Evolutionary conservation across 768 basidiomycete species (phyloP).

Genomic region (Boletellus sp.): DNA sequence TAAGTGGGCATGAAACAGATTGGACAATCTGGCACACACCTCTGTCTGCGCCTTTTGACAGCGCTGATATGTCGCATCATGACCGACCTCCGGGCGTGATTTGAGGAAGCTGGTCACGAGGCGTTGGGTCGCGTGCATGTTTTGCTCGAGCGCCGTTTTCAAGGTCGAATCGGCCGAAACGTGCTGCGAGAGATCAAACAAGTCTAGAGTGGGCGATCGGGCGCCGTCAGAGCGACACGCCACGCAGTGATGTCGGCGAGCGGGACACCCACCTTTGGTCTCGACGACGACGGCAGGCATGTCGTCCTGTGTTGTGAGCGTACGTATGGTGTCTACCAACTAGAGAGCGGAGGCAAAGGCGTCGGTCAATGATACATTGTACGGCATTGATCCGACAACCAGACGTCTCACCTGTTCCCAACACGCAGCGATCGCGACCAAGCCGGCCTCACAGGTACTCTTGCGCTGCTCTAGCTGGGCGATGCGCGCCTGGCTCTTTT

Average conservation of each 20-base stretch:
- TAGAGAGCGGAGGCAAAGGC: constrained; percentile 25
- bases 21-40: constrained; percentile 37
- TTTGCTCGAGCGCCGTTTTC: constrained; percentile 47
- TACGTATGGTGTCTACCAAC: constrained; percentile 65
- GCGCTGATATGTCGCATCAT: constrained; percentile 40
- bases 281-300: constrained; percentile 41
- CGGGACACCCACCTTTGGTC: constrained; percentile 36
- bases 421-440: constrained; percentile 72
- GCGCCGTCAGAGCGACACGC: neutral
- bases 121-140: constrained; percentile 53
- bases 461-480: constrained; percentile 64
- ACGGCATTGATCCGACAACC: too few relatives aligned
- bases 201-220: constrained; percentile 15
- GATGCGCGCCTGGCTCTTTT: constrained; percentile 58
- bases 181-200: constrained; percentile 33
- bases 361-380: neutral
- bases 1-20: constrained; percentile 9
- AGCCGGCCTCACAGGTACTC: constrained; percentile 61
- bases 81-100: constrained; percentile 30
- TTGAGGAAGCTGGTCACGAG: constrained; percentile 56
- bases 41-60: constrained; percentile 57
- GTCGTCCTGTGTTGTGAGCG: constrained; percentile 52
- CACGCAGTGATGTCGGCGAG: neutral
- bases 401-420: constrained; percentile 66
- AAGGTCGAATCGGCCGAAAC: constrained; percentile 29